These are phyloP conservation scores for Chlamydomonas urium DNA, from an alignment of 139 green algal genomes.

Conservation along the genomic window DNA sequence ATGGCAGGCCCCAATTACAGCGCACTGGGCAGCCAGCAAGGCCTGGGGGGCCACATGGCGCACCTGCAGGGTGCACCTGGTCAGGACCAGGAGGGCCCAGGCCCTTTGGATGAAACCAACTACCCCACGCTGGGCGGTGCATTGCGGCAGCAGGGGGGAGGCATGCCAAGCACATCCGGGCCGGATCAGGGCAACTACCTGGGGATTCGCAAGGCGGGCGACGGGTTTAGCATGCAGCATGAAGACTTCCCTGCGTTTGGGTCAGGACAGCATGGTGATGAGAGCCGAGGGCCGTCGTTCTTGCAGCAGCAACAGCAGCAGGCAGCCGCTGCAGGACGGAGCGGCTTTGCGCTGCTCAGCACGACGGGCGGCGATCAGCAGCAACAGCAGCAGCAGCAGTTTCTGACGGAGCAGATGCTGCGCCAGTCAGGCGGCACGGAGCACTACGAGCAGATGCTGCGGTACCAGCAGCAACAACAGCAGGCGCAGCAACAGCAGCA, in stretches of 20 bases:
- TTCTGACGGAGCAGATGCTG: too few relatives aligned
- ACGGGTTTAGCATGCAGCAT: conserved; percentile 32
- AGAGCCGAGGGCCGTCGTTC: too few relatives aligned
- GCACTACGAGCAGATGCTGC: conserved; percentile 21
- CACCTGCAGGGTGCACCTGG: neutral
- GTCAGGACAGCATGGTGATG: neutral
- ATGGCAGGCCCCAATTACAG: too few relatives aligned
- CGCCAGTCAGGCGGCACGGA: neutral
- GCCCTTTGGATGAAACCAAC: conserved; percentile 5
- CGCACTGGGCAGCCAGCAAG: neutral
- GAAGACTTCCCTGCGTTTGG: conserved; percentile 40
- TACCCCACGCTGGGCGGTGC: neutral
- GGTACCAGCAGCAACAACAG: conserved; percentile 25
- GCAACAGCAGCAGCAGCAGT: too few relatives aligned
- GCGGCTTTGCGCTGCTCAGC: too few relatives aligned
- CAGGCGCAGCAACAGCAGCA: conserved; percentile 28
- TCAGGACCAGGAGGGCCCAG: neutral
- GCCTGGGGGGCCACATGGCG: neutral
- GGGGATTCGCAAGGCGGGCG: too few relatives aligned
- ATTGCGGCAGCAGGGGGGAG: too few relatives aligned
- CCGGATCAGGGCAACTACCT: too few relatives aligned
- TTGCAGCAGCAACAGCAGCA: too few relatives aligned
- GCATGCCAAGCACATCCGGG: too few relatives aligned
- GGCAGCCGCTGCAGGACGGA: too few relatives aligned
- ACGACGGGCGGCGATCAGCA: too few relatives aligned